A percentile compares a stretch with the other conserved stretches of the same genome.
phyloP scores from a whole-genome alignment of 1,139 yeast genomes.

The Saccharomyces hybrid region DNA sequence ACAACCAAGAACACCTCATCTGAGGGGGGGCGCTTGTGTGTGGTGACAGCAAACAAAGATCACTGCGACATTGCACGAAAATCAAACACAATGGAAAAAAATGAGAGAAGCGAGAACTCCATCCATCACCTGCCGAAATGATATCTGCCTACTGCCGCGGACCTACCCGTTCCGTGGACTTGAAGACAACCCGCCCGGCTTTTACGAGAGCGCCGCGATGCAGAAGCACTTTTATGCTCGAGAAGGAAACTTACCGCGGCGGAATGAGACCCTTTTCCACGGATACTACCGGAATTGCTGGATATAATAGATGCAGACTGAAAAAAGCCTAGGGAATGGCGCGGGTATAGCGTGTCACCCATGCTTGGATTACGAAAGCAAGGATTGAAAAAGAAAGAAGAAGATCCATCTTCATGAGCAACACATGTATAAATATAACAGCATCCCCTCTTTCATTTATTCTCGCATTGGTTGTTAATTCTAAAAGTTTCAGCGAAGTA shows the following conservation, averaged over 20 bases:
- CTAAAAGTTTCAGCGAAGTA: too few relatives aligned
- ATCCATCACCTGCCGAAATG: not conserved
- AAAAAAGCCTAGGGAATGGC: not conserved
- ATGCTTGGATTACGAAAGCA: not conserved
- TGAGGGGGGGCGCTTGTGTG: not conserved
- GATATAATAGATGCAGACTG: not conserved
- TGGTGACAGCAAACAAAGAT: not conserved
- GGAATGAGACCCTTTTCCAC: not conserved
- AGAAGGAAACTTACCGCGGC: not conserved
- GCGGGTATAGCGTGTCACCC: not conserved
- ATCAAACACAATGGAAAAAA: not conserved
- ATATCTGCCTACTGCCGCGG: not conserved
- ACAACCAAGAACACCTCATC: not conserved
- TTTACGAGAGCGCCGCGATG: conserved; percentile 1
- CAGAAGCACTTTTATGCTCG: not conserved
- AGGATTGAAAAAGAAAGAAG: not conserved
- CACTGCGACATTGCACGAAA: not conserved
- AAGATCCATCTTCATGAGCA: not conserved
- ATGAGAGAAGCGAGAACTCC: not conserved
- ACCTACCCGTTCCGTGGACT: not conserved
- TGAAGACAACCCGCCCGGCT: not conserved
- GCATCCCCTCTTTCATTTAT: not conserved
- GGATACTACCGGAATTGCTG: not conserved
- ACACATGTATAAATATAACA: not conserved
- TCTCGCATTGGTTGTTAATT: too few relatives aligned